Evolutionary conservation across 1,284 basidiomycete species (phyloP).

Genomic region (Sporisorium iseilematis-ciliati): DNA sequence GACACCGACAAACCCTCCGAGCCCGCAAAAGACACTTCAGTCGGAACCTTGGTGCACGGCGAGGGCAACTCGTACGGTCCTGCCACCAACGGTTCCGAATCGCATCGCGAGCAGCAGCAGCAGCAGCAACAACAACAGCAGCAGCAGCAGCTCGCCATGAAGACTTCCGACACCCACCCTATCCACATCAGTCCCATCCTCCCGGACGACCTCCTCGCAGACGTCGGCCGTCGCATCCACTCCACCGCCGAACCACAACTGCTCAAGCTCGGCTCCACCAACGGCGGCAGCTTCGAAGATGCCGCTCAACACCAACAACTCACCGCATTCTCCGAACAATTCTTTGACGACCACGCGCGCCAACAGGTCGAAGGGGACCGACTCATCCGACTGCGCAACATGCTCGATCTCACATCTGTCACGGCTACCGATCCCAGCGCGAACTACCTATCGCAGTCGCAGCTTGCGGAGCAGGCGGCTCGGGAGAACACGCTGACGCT

Average conservation of each 20-base stretch:
- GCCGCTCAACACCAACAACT: conserved; percentile 1
- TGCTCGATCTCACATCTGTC: conserved; percentile 50
- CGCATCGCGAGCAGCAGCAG: conserved; percentile 6
- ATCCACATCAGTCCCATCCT: conserved; percentile 64
- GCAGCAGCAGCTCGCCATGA: conserved; percentile 50
- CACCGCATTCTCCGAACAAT: conserved; percentile 11
- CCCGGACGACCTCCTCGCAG: conserved; percentile 44
- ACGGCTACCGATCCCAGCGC: conserved; percentile 31
- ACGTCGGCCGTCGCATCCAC: conserved; percentile 45
- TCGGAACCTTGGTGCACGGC: conserved; percentile 22
- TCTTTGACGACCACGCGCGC: conserved; percentile 34
- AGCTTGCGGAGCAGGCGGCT: conserved; percentile 30
- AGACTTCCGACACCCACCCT: conserved; percentile 67
- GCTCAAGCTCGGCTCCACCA: conserved; percentile 7
- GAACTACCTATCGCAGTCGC: conserved; percentile 32
- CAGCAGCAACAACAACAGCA: conserved; percentile 24
- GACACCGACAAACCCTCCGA: conserved; percentile 2
- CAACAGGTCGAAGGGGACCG: conserved; percentile 52
- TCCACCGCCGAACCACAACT: conserved; percentile 31
- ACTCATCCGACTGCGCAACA: conserved; percentile 53
- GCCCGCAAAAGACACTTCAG: conserved; percentile 10
- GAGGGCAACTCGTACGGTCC: conserved; percentile 5
- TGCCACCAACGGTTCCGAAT: conserved; percentile 1
- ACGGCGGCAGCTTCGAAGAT: neutral
- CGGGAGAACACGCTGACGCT: conserved; percentile 20